Conservation (phyloP, 176 grass and related monocot species). For the Oryza glumipatula region DNA sequence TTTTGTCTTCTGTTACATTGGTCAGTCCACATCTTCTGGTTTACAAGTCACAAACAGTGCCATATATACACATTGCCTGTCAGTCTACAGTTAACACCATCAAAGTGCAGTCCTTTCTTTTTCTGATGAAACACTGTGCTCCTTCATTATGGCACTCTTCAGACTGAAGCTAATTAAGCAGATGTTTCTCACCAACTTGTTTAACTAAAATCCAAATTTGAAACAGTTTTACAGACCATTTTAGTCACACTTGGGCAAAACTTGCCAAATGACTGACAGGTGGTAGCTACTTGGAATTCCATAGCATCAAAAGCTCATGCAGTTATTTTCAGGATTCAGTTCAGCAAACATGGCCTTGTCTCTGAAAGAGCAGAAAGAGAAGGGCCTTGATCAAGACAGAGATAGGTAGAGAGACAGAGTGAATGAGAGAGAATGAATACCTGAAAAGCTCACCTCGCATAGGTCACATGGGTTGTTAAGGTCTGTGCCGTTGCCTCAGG, state of each 20-base stretch:
- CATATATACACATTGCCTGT: slow-evolving; percentile 2
- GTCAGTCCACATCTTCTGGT: slow-evolving; percentile 8
- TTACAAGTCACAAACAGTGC: slow-evolving; percentile 19
- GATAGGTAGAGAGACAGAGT: neutral
- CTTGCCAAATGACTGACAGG: neutral
- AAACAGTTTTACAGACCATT: neutral
- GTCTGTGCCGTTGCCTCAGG: slow-evolving; percentile 37
- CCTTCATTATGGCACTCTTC: neutral
- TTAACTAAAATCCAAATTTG: neutral
- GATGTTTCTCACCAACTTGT: neutral
- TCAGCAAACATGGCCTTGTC: slow-evolving; percentile 24
- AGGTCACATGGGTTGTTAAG: slow-evolving; percentile 59
- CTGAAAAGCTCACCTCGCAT: slow-evolving; percentile 7
- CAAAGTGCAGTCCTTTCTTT: neutral
- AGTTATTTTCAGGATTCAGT: slow-evolving; percentile 37
- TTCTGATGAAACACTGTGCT: neutral
- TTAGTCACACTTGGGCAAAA: neutral
- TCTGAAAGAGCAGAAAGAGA: slow-evolving; percentile 19
- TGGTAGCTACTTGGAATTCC: neutral
- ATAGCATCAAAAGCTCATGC: slow-evolving; percentile 1
- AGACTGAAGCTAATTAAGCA: neutral
- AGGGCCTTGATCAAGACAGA: neutral
- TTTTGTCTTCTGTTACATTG: slow-evolving; percentile 33
- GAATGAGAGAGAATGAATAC: neutral
- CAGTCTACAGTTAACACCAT: slow-evolving; percentile 21